Evolutionary conservation across 345 rosid genomes (phyloP), one percentile per base, ranked within the genome.

Genomic region (Orychophragmus violaceus): DNA sequence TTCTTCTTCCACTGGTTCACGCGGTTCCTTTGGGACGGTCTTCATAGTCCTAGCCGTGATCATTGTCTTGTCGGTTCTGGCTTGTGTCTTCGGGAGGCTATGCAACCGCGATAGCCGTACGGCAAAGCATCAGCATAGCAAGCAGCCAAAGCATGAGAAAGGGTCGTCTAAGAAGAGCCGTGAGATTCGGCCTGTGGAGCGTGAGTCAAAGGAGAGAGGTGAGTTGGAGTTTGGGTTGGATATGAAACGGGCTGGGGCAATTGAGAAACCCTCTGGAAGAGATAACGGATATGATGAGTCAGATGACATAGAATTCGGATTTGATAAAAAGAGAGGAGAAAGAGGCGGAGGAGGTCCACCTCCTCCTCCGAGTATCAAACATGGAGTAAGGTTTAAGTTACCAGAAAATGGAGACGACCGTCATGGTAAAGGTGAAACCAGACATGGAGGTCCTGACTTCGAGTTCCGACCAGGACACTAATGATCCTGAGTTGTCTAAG

Each of bases 21-120:
- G 65, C 21, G 96, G 91, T 21, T 85, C 90, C 23, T 89, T 87
- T 18, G 91, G 87, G 49, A 82, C 81, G 5, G 94, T 85, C 37
- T 89, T 82, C 58, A 68, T 79, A 52, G 79, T 82, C 58, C 58
- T 82, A 8, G 81, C 76, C 16, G 77, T 79, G n/a, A 69, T 82
- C 39, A 56, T 82, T 25, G 83, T 65, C 16, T 69, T 82, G 41
- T 79, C 81, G 3, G 76, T 62, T 53, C 13, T 82, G 30, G 82
- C 85, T 50, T 82, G 81, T 72, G 57, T 67, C 29, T 72, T 79
- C 12, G 85, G 85, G 16, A 73, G 79, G 66, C 25, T 79, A 25
- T 77, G 83, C 65, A 77, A 64, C 77, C 72, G 71, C 5, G 71
- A 29, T 54, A 60, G 51, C 30, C 61, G 71, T 14, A 33, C 51